phyloP scores from a whole-genome alignment of 2,329 filamentous ascomycete species.

The Bimuria novae-zelandiae region DNA sequence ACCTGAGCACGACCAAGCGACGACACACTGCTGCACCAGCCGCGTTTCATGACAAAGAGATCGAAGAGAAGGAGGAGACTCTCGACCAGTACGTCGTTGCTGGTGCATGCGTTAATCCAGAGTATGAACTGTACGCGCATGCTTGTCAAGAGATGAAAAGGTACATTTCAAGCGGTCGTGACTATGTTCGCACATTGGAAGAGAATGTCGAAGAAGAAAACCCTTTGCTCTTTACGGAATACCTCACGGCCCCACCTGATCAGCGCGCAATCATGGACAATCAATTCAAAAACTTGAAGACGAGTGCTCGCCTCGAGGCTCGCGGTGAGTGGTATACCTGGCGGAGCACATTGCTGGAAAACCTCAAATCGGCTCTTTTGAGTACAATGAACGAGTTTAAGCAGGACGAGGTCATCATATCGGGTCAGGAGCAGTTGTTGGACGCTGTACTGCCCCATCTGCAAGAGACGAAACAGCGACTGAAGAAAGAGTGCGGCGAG shows the following conservation, averaged over 20 bases:
- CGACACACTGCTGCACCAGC: constrained; percentile 70
- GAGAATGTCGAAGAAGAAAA: constrained; percentile 87
- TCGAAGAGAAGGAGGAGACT: constrained; percentile 54
- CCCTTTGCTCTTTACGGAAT: constrained; percentile 88
- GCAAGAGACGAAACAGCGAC: constrained; percentile 61
- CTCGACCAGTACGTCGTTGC: constrained; percentile 84
- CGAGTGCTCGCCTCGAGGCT: constrained; percentile 83
- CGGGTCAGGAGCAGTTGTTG: constrained; percentile 71
- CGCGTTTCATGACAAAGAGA: constrained; percentile 41
- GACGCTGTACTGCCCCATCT: constrained; percentile 69
- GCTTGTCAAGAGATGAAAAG: constrained; percentile 94
- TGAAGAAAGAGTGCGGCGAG: constrained; percentile 68
- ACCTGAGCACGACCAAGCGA: constrained; percentile 93
- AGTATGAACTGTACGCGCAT: constrained; percentile 93
- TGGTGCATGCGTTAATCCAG: constrained; percentile 87
- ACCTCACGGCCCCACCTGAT: constrained; percentile 81
- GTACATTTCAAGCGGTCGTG: constrained; percentile 91
- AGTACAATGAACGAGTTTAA: constrained; percentile 78
- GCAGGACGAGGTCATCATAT: constrained; percentile 69
- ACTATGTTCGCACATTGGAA: constrained; percentile 89
- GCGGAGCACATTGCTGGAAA: constrained; percentile 85
- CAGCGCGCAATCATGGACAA: constrained; percentile 89
- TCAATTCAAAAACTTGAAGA: constrained; percentile 97
- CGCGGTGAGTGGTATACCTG: constrained; percentile 99
- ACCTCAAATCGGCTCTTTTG: constrained; percentile 78